These are phyloP conservation scores for Solanum aculeatissimum DNA, from an alignment of 305 asterid genomes.

Conservation along the genomic window DNA sequence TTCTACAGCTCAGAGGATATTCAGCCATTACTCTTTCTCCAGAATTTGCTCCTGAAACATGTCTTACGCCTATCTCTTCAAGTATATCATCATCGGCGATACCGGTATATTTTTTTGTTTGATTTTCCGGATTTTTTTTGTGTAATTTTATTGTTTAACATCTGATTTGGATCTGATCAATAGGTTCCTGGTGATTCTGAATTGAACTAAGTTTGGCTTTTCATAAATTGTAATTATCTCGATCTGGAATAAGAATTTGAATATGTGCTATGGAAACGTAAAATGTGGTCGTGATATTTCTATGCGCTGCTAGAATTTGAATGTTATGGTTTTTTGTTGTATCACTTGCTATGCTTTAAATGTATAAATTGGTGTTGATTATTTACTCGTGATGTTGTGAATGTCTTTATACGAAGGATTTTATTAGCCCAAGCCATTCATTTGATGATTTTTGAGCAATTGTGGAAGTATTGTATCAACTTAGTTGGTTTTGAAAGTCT, in stretches of 20 bases:
- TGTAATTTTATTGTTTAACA: neutral
- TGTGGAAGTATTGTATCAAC: neutral
- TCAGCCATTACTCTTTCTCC: neutral
- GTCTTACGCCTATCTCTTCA: conserved; percentile 81
- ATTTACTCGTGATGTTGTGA: neutral
- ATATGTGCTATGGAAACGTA: neutral
- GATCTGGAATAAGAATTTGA: neutral
- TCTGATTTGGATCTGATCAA: neutral
- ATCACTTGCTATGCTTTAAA: neutral
- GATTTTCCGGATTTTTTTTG: neutral
- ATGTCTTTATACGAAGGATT: neutral
- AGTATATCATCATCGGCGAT: conserved; percentile 82
- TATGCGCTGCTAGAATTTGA: neutral
- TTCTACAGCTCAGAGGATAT: neutral
- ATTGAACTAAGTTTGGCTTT: neutral
- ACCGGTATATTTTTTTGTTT: conserved; percentile 33
- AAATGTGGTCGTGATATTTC: neutral
- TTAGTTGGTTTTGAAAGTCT: neutral
- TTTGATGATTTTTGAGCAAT: neutral
- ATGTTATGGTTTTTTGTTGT: neutral
- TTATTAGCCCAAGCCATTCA: neutral
- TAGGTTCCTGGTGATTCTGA: neutral
- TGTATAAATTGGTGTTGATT: neutral
- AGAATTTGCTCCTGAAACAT: conserved; percentile 3
- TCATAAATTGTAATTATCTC: neutral